Conservation (phyloP, 1,139 yeast species). For the Kodamaea derodonti region DNA sequence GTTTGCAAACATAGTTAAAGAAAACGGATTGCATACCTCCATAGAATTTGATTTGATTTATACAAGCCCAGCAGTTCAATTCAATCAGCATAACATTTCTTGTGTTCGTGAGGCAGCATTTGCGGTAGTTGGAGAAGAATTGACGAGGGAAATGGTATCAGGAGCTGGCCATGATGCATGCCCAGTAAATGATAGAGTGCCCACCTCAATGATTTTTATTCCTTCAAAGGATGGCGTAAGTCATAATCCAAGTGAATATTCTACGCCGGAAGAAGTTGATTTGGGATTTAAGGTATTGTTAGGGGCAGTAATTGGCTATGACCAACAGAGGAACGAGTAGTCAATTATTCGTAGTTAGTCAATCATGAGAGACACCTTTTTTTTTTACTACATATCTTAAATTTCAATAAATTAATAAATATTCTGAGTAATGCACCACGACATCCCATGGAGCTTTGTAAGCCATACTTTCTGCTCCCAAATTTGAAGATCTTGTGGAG, state of each 20-base stretch:
- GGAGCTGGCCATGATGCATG: constrained; percentile 80
- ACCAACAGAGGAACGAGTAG: constrained; percentile 16
- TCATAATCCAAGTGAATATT: constrained; percentile 65
- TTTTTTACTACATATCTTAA: too few relatives aligned
- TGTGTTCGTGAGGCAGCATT: constrained; percentile 51
- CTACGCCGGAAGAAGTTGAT: constrained; percentile 58
- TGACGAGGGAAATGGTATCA: constrained; percentile 47
- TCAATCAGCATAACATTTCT: constrained; percentile 45
- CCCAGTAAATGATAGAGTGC: constrained; percentile 50
- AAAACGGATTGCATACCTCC: constrained; percentile 18
- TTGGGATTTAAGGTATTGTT: constrained; percentile 58
- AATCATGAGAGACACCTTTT: too few relatives aligned
- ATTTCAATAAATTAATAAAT: too few relatives aligned
- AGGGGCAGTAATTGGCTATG: constrained; percentile 57
- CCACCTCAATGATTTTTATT: constrained; percentile 73
- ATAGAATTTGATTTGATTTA: constrained; percentile 40
- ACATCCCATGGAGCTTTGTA: too few relatives aligned
- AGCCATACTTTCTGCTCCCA: too few relatives aligned
- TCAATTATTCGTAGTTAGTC: too few relatives aligned
- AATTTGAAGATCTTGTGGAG: too few relatives aligned
- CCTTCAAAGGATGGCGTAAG: constrained; percentile 70
- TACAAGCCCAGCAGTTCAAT: constrained; percentile 54
- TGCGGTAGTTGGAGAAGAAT: constrained; percentile 42
- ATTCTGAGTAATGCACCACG: too few relatives aligned
- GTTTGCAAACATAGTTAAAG: constrained; percentile 31